These are phyloP conservation scores for Xylariaceae sp. DNA, from an alignment of 2,329 filamentous ascomycete species.

Conservation along the genomic window DNA sequence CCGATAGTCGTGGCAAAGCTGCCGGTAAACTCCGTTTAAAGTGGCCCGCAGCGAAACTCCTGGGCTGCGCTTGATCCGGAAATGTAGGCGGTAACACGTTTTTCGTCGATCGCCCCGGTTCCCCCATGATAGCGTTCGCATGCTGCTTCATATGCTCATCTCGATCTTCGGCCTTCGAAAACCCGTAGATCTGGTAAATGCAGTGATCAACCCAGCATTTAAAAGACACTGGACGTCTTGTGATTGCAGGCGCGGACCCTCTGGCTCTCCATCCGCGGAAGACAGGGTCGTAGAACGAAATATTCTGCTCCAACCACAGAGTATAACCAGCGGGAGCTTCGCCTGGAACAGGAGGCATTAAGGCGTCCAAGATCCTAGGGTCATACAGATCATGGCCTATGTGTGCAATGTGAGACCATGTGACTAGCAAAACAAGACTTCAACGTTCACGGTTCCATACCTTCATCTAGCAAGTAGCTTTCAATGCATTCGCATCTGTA, in stretches of 20 bases:
- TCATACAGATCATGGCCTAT: slow-evolving; percentile 42
- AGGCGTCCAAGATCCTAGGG: slow-evolving; percentile 34
- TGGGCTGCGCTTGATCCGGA: slow-evolving; percentile 31
- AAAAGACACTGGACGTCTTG: slow-evolving; percentile 38
- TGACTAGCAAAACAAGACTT: neutral
- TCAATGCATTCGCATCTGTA: slow-evolving; percentile 56
- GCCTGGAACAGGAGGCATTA: slow-evolving; percentile 35
- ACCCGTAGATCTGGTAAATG: slow-evolving; percentile 54
- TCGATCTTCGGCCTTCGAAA: slow-evolving; percentile 44
- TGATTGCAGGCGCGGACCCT: slow-evolving; percentile 34
- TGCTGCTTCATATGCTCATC: slow-evolving; percentile 48
- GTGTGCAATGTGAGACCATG: slow-evolving; percentile 10
- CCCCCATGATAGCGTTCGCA: slow-evolving; percentile 37
- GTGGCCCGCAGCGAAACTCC: slow-evolving; percentile 31
- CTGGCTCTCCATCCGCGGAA: slow-evolving; percentile 38
- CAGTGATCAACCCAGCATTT: slow-evolving; percentile 53
- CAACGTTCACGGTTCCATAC: slow-evolving; percentile 30
- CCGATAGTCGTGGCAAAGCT: slow-evolving; percentile 37
- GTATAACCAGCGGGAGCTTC: slow-evolving; percentile 44
- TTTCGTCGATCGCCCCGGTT: slow-evolving; percentile 40
- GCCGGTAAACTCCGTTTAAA: slow-evolving; percentile 35
- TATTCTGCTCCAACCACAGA: slow-evolving; percentile 49
- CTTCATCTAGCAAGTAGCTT: slow-evolving; percentile 44
- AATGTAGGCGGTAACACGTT: slow-evolving; percentile 35
- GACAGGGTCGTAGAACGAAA: slow-evolving; percentile 44